Percentiles rank a stretch among this genome's conserved stretches.
Conservation (phyloP, 2,329 filamentous ascomycete species). For the Chaetomiaceae sp. region DNA sequence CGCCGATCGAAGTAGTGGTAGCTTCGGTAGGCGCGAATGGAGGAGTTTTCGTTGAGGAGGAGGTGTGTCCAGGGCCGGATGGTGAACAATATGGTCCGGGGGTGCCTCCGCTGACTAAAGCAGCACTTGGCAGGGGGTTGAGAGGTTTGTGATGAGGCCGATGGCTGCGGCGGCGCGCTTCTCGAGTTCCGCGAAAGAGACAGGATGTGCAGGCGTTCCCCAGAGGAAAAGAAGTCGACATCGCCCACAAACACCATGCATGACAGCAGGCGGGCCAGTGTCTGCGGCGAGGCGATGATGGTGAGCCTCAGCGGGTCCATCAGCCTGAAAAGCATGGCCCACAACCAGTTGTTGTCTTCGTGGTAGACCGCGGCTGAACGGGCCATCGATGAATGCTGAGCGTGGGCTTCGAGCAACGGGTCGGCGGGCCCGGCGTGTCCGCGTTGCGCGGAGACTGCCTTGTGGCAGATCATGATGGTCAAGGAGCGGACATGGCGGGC, state of each 20-base stretch:
- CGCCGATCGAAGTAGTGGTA: constrained; percentile 67
- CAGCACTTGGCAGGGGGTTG: neutral
- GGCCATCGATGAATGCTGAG: neutral
- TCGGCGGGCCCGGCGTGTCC: neutral
- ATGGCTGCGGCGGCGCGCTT: neutral
- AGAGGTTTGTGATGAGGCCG: neutral
- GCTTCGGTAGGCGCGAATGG: constrained; percentile 63
- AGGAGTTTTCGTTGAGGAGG: constrained; percentile 71
- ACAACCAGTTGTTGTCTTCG: constrained; percentile 44
- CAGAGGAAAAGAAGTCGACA: constrained; percentile 57
- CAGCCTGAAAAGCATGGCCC: constrained; percentile 50
- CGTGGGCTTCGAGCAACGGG: neutral
- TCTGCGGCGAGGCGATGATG: constrained; percentile 57
- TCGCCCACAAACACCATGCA: constrained; percentile 54
- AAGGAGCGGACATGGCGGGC: constrained; percentile 40
- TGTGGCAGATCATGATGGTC: constrained; percentile 36
- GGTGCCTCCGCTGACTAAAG: neutral
- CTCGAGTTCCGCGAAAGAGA: constrained; percentile 36
- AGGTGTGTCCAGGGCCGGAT: constrained; percentile 62
- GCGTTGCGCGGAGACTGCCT: constrained; percentile 8
- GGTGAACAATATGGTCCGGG: constrained; percentile 46
- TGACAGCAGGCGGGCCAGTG: constrained; percentile 57
- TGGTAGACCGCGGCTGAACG: constrained; percentile 24
- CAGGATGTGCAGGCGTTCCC: constrained; percentile 55
- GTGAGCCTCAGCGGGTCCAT: constrained; percentile 52